Evolutionary conservation across 768 basidiomycete genomes (phyloP), one percentile per base, ranked within the genome.

Genomic region (Sarcomyxa edulis): DNA sequence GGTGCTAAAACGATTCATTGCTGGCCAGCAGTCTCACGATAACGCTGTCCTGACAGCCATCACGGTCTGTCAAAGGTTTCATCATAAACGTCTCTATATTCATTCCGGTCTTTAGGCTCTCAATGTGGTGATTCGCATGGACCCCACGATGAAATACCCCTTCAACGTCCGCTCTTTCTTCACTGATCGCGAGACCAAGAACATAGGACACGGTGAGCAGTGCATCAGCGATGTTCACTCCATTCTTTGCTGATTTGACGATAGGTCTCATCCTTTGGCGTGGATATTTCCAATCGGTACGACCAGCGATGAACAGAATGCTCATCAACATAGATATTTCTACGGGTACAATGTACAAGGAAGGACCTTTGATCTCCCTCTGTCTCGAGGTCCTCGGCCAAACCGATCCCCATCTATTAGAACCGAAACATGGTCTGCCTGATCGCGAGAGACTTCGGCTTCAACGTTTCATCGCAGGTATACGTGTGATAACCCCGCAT

Each of bases 131-230:
- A 72, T 85, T 20, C 67, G 81, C 2, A 83, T 83, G 81, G 75
- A 74, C 39, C 84, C 82, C 0, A 74, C 74, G 0, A 58, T 78
- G 61, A 69, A 67, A 20, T 81, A 75, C 37, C 81, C 84, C 0
- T 84, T 79, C 61, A 82, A 84, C 39, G 71, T 80, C n/a, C 70
- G 82, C 0, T 82, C 78, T 0, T 85, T 85, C 58, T 85, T 81
- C 51, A 84, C 82, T 0, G 58, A 74, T 28, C 55, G 56, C 2
- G 82, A 80, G 47, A 69, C 63, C 8, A 74, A 69, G 46, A 62
- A 66, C 43, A 64, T 70, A 9, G 67, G 67, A 19, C 29, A 36
- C 14, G 83, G n/a, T n/a, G n/a, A n/a, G n/a, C n/a, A n/a, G n/a
- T n/a, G n/a, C n/a, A n/a, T n/a, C n/a, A n/a, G n/a, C n/a, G n/a